Evolutionary conservation across 768 basidiomycete genomes (phyloP).

Genomic region (Boletus subcaerulescens): DNA sequence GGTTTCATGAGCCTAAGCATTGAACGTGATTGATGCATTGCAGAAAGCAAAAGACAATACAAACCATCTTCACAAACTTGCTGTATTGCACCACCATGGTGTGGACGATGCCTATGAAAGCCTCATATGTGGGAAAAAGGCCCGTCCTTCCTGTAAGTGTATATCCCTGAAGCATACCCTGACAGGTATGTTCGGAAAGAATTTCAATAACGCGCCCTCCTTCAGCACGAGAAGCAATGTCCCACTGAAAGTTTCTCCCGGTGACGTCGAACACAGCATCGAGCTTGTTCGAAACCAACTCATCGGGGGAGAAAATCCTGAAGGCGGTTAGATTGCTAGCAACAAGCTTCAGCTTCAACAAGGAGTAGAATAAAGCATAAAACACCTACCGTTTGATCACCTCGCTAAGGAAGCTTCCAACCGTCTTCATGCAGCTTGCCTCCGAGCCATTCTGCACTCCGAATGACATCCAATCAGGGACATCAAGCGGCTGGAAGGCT

Average conservation of each 20-base stretch:
- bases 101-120: conserved; percentile 85
- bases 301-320: conserved; percentile 91
- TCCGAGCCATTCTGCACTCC: conserved; percentile 52
- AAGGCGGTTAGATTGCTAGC: conserved; percentile 70
- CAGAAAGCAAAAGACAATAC: conserved; percentile 7
- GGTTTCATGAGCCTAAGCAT: conserved; percentile 49
- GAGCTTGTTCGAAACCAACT: conserved; percentile 84
- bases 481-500: conserved; percentile 54
- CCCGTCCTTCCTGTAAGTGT: conserved; percentile 84
- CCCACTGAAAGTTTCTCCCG: conserved; percentile 85
- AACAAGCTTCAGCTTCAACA: not conserved
- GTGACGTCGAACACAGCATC: conserved; percentile 71
- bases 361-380: not conserved
- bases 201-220: conserved; percentile 88
- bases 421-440: conserved; percentile 74
- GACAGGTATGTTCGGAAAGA: conserved; percentile 83
- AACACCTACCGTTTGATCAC: conserved; percentile 51
- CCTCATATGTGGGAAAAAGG: conserved; percentile 88
- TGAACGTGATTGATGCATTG: not conserved
- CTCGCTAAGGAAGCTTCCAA: conserved; percentile 54
- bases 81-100: conserved; percentile 90
- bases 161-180: conserved; percentile 91
- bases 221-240: conserved; percentile 56
- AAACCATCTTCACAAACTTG: conserved; percentile 84
- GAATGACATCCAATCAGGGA: conserved; percentile 64